These are phyloP conservation scores for Chaetomium sp. DNA, from an alignment of 2,329 filamentous ascomycete genomes.

Conservation along the genomic window DNA sequence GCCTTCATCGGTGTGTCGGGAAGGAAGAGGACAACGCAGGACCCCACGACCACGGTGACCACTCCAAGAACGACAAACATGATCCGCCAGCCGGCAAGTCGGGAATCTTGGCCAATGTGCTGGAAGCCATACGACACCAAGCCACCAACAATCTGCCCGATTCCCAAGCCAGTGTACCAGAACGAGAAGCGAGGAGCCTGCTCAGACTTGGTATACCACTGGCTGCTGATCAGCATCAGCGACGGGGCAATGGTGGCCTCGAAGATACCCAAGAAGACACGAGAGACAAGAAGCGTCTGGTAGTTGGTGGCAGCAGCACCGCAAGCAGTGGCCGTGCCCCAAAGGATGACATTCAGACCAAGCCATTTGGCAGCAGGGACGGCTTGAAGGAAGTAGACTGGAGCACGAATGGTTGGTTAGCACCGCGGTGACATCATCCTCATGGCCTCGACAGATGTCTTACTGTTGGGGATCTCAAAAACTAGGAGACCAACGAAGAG, in stretches of 20 bases:
- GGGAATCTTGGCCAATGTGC: constrained; percentile 42
- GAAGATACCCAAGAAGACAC: constrained; percentile 62
- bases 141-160: constrained; percentile 56
- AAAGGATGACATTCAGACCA: constrained; percentile 58
- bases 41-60: constrained; percentile 49
- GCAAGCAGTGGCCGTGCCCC: constrained; percentile 59
- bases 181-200: constrained; percentile 61
- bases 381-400: constrained; percentile 60
- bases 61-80: constrained; percentile 55
- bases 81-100: constrained; percentile 49
- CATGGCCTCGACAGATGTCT: constrained; percentile 1
- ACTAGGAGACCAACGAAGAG: constrained; percentile 64
- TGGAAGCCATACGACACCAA: constrained; percentile 58
- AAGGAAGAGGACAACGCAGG: constrained; percentile 46
- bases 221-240: constrained; percentile 61
- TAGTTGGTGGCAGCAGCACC: constrained; percentile 58
- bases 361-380: constrained; percentile 64
- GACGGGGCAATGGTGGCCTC: constrained; percentile 63
- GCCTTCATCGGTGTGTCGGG: constrained; percentile 55
- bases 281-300: constrained; percentile 54
- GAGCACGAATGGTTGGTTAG: constrained; percentile 13
- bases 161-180: constrained; percentile 63
- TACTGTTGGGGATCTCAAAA: constrained; percentile 63
- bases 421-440: not conserved
- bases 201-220: constrained; percentile 61